Base-by-base conservation (phyloP, 306 rosid species). In the Albizia julibrissin region DNA sequence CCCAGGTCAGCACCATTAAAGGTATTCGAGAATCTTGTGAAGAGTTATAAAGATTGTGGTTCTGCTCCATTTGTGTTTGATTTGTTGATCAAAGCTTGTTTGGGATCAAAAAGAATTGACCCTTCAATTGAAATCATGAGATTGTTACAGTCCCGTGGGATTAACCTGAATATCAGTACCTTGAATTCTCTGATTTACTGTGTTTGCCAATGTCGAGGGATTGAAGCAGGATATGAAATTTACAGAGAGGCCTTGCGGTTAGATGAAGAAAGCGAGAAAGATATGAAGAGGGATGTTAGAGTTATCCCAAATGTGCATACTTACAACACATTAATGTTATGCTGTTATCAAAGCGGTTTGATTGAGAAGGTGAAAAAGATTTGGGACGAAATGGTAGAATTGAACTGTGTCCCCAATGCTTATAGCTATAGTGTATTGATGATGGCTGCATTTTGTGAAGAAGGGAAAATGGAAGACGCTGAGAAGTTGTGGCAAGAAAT, bases 61-160 rank as follows among this genome's bases (percentile, higher is more conserved):
- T 94, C 97, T 10, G 91, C 97, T 8, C 97, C 97, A 0, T 94
- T 94, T 61, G 95, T 94, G 40, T 91, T 94, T 31, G 95, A 91
- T 84, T 84, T 91, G 74, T 78, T 94, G 47, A 80, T 94, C 62
- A 76, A 85, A 79, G 88, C 97, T n/a, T 92, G 90, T 81, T 49
- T 93, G 76, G 87, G 88, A 14, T 88, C 93, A 1, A 89, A 86
- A 43, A 91, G 87, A 40, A 24, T 88, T 26, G 90, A 91, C 15
- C 72, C 90, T 37, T 79, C 97, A 0, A 65, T 89, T 42, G 73
- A 88, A 77, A 90, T 95, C 39, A 80, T 78, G 42, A 86, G 92
- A 78, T 90, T 91, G 97, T 77, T 95, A 44, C 58, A 81, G 49
- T 88, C 93, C 64, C 93, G 93, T 59, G 84, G 92, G 80, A 87